A percentile compares a stretch with the other conserved stretches of the same genome.
Conservation (phyloP, 768 basidiomycete species). For the Mycena sanguinolenta region DNA sequence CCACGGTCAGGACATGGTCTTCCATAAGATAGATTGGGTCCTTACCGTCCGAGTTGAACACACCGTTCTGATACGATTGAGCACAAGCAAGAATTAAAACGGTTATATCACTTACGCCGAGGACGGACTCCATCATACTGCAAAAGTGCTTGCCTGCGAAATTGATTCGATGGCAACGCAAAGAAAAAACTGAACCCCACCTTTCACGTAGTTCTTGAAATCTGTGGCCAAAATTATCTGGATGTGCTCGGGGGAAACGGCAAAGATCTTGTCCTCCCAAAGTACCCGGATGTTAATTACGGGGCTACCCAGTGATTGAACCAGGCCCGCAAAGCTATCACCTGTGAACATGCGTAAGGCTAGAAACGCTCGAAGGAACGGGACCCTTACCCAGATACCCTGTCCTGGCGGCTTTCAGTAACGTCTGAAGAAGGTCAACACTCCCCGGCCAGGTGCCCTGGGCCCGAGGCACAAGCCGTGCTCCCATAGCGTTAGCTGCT, state of each 20-base stretch:
- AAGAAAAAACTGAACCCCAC: not conserved
- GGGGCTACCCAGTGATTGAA: conserved; percentile 27
- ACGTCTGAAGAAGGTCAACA: conserved; percentile 21
- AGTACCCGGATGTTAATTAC: conserved; percentile 25
- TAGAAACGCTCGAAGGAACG: not conserved
- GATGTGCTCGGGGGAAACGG: conserved; percentile 37
- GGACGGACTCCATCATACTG: conserved; percentile 18
- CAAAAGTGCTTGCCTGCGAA: conserved; percentile 15
- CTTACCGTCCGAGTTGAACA: conserved; percentile 43
- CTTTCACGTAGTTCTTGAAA: conserved; percentile 46
- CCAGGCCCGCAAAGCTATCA: not conserved
- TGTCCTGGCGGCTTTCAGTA: conserved; percentile 5
- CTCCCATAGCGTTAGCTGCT: not conserved
- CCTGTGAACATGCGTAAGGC: not conserved
- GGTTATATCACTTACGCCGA: conserved; percentile 15
- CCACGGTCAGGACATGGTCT: not conserved
- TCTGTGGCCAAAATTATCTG: conserved; percentile 46
- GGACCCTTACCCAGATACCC: conserved; percentile 16
- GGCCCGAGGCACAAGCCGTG: conserved; percentile 10
- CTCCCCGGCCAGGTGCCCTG: conserved; percentile 28
- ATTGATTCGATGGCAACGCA: not conserved
- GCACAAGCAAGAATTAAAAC: not conserved
- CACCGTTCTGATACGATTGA: conserved; percentile 35
- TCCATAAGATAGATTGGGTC: no score
- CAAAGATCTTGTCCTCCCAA: conserved; percentile 33